phyloP scores from a whole-genome alignment of 2,329 filamentous ascomycete genomes.

The Alternaria brassicicola region DNA sequence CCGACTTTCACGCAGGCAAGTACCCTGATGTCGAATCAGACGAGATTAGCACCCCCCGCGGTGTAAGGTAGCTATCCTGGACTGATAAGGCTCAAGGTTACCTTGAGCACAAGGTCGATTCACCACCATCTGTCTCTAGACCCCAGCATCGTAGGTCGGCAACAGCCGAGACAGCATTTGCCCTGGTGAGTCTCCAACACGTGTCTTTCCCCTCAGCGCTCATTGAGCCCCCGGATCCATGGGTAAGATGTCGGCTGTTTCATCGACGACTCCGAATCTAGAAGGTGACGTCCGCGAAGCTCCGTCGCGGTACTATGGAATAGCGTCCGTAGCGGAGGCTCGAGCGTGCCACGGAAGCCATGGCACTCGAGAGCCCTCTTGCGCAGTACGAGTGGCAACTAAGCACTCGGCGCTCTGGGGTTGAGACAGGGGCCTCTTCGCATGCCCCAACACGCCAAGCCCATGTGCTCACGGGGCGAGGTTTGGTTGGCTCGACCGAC shows the following conservation, averaged over 20 bases:
- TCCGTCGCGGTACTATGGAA: conserved; percentile 2
- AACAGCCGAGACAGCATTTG: neutral
- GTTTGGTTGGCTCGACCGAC: conserved; percentile 15
- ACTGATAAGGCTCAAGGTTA: neutral
- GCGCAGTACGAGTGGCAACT: conserved; percentile 10
- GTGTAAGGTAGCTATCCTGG: neutral
- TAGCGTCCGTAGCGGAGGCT: conserved; percentile 10
- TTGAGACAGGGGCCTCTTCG: conserved; percentile 12
- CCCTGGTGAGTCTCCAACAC: conserved; percentile 2
- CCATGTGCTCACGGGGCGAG: conserved; percentile 8
- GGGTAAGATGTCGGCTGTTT: neutral
- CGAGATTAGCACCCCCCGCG: neutral
- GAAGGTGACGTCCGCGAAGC: conserved; percentile 20
- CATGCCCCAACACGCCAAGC: conserved; percentile 5
- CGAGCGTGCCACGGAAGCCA: conserved; percentile 7
- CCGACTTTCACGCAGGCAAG: neutral
- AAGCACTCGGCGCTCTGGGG: conserved; percentile 6
- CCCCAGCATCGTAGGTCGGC: neutral
- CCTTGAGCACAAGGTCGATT: neutral
- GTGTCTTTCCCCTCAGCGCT: conserved; percentile 10
- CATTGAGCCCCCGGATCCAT: conserved; percentile 10
- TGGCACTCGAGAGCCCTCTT: conserved; percentile 3
- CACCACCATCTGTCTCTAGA: neutral
- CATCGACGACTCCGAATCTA: conserved; percentile 2
- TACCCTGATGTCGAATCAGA: neutral